Base-by-base conservation (phyloP, 352 stramenopile genomes). In the Phytophthora idaei region DNA sequence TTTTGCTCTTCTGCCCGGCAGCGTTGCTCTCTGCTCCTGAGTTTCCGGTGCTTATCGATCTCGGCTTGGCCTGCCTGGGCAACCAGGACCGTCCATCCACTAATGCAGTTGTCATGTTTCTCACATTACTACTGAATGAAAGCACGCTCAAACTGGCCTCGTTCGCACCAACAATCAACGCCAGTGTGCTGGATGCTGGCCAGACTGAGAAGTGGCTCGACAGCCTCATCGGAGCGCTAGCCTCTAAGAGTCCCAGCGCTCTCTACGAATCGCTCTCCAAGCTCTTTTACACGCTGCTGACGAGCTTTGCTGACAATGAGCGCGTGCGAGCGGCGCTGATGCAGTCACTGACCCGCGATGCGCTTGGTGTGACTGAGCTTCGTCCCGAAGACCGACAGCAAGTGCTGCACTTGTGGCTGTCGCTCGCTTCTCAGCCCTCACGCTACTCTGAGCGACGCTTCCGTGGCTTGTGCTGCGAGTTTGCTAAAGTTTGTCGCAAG, bases 401-500 rank as follows among this genome's bases (percentile, higher is more conserved):
- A 27, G 74, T 90, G 46, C 67, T 87, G 17, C 69, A 76, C 39
- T 70, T 85, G 47, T 92, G 80, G 84, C 60, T 90, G 27, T 68
- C 66, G 1, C 71, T 89, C 25, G 80, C 81, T n/a, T 59, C 73
- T n/a, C 56, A 78, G 53, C 78, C 81, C 31, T 90, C 77, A 17
- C 76, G 66, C 7, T 76, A 85, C 39, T 79, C 78, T 1, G 78
- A 90, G 56, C 72, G 84, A 12, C 76, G 77, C 12, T 92, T 90
- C 53, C 81, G 81, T 27, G 78, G 79, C 5, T 57, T 92, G 8
- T 85, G 80, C 66, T 67, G 59, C 4, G 84, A 92, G 45, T 87
- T 92, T 51, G 84, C 84, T n/a, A 90, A 90, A 64, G 81, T 90
- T 44, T 90, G 84, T 50, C 80, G 81, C 49, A 89, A 90, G 59